These are phyloP conservation scores for Alisma plantagoaquatica DNA, from an alignment of 106 monocot species.

Conservation along the genomic window DNA sequence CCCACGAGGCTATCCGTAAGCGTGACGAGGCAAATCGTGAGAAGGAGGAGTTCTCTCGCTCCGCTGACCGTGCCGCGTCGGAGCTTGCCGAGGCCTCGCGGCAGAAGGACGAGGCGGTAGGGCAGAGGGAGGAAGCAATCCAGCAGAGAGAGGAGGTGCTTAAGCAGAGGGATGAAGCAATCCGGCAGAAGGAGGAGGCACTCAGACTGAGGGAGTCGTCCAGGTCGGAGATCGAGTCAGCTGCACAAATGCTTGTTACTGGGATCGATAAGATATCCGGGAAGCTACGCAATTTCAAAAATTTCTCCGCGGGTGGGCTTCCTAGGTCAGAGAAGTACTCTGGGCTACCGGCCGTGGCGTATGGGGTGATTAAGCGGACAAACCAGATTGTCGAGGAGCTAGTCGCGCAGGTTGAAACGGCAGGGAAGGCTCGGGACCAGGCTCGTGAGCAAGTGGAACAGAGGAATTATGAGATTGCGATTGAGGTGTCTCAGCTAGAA, in stretches of 20 bases:
- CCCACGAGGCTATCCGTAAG: conserved; percentile 35
- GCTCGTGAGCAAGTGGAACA: conserved; percentile 76
- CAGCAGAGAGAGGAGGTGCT: conserved; percentile 13
- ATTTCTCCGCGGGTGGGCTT: conserved; percentile 37
- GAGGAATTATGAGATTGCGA: conserved; percentile 91
- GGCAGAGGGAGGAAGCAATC: conserved; percentile 18
- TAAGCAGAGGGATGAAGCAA: conserved; percentile 27
- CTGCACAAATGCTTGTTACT: conserved; percentile 67
- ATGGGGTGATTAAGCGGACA: conserved; percentile 74
- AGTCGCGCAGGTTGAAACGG: conserved; percentile 43
- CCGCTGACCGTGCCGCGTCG: too few species aligned
- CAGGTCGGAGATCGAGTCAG: conserved; percentile 43
- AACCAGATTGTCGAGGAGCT: conserved; percentile 85
- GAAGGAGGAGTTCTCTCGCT: too few species aligned
- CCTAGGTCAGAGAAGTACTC: conserved; percentile 82
- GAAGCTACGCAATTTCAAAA: conserved; percentile 39
- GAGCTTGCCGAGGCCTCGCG: too few species aligned
- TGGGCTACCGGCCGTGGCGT: conserved; percentile 71
- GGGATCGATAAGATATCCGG: conserved; percentile 76
- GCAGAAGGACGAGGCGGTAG: background rate
- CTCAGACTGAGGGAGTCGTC: conserved; percentile 15
- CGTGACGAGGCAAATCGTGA: conserved; percentile 45
- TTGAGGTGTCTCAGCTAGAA: conserved; percentile 94
- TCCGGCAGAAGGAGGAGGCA: too few species aligned
- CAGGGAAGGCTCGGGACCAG: conserved; percentile 41